Evolutionary conservation across 345 rosid species (phyloP).

Genomic region (Trapa bicornis): DNA sequence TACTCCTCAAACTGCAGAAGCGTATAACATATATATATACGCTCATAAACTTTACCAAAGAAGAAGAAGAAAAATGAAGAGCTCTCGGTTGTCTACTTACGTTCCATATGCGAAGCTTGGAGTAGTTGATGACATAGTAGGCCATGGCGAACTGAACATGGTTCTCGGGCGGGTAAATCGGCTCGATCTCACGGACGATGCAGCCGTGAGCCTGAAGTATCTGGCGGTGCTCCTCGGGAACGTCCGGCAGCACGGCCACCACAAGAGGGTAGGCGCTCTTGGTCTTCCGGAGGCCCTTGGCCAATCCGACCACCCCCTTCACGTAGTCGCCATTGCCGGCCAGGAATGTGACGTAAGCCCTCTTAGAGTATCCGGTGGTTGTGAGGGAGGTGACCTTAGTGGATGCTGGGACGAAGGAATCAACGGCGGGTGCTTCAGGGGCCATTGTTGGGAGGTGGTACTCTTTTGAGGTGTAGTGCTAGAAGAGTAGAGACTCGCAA

Average conservation of each 20-base stretch:
- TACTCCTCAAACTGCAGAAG: conserved; percentile 6
- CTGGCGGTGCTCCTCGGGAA: conserved; percentile 10
- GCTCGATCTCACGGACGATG: conserved; percentile 10
- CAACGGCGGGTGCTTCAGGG: neutral
- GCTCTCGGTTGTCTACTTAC: neutral
- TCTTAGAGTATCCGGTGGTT: neutral
- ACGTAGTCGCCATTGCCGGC: conserved; percentile 7
- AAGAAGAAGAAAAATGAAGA: too few relatives aligned
- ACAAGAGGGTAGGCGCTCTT: conserved; percentile 10
- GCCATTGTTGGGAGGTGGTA: neutral
- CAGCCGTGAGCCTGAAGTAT: conserved; percentile 8
- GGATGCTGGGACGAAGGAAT: neutral
- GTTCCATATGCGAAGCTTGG: conserved; percentile 8
- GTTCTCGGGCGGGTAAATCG: conserved; percentile 7
- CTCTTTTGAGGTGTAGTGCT: neutral
- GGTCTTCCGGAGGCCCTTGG: conserved; percentile 8
- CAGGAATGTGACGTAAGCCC: conserved; percentile 9
- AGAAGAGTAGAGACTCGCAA: neutral
- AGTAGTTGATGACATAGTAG: conserved; percentile 8
- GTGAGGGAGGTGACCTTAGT: conserved; percentile 3
- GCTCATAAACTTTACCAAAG: too few relatives aligned
- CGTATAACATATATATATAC: neutral
- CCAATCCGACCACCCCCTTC: conserved; percentile 6
- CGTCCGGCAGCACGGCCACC: conserved; percentile 8
- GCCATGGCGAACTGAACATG: conserved; percentile 11